Base-by-base conservation (phyloP, 768 basidiomycete species). In the Hericium rajendrae region DNA sequence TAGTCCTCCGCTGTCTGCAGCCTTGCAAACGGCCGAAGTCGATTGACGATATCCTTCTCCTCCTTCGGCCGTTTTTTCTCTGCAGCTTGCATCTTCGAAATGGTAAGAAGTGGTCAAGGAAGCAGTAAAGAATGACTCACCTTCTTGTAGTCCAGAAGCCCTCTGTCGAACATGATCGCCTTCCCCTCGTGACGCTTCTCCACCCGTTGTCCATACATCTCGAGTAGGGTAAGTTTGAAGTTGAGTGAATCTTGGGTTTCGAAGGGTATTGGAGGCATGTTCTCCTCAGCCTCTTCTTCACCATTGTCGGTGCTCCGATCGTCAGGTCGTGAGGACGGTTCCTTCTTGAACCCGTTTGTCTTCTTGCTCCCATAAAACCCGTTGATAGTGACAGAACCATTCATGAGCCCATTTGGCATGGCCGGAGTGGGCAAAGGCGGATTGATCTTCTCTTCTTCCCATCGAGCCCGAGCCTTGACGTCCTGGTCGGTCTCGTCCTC, bases 101-200 rank as follows among this genome's bases (percentile, higher is more conserved):
- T 20, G 6, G 28, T 51, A 6, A 52, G 37, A 52, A 48, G 54
- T 62, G 59, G 57, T 48, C n/a, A 6, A 53, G 53, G 37, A 46
- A 32, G 43, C 32, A 22, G 38, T 13, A 38, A 51, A 53, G 43
- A 32, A 20, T 18, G 20, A 64, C 78, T 53, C 59, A 93, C 94
- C 84, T 94, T 93, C 71, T 94, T 97, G 68, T 95, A 92, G 63
- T 97, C 92, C 50, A 95, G 74, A 54, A 99, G 72, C 1, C 92
- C 92, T 43, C 95, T 77, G 64, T 97, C 90, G 65, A 92, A 97
- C 69, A 99, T 90, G 60, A 99, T 70, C 2, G 83, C 83, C 71
- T 97, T 99, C 28, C 79, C 82, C 66, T 94, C 89, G 54, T 83
- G 72, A 43, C 95, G 80, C 71, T 88, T 91, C 59, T 91, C 88